Evolutionary conservation across 495 filamentous ascomycete genomes (phyloP).

Genomic region (Durotheca rogersii): DNA sequence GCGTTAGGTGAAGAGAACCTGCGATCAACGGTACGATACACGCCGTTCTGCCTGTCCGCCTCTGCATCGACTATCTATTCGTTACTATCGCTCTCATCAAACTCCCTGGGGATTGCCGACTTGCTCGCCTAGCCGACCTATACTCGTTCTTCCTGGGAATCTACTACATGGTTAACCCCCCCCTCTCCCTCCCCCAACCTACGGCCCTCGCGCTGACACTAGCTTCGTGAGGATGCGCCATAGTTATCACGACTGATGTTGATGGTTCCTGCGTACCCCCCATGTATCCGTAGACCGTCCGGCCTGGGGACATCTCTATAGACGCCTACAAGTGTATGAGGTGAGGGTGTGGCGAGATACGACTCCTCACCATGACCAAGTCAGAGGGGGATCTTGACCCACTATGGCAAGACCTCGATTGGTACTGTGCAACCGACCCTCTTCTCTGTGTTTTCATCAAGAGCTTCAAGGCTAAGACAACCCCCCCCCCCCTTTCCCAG

Average conservation of each 20-base stretch:
- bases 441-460: conserved; percentile 1
- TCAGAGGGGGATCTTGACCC: conserved; percentile 59
- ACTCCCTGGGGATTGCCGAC: conserved; percentile 6
- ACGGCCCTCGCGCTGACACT: conserved; percentile 2
- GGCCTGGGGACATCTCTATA: conserved; percentile 2
- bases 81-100: conserved; percentile 4
- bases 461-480: conserved; percentile 15
- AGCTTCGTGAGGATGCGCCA: conserved; percentile 1
- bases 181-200: neutral
- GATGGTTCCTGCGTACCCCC: conserved; percentile 12
- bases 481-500: conserved; percentile 4
- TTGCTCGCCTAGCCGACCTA: neutral
- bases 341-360: conserved; percentile 27
- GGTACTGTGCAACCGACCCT: conserved; percentile 42
- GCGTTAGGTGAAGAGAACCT: too few species aligned
- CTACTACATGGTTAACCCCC: conserved; percentile 4
- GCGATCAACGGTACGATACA: too few species aligned
- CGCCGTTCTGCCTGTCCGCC: too few species aligned
- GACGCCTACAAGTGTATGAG: conserved; percentile 15
- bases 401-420: conserved; percentile 68
- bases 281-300: conserved; percentile 7
- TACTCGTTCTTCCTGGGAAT: conserved; percentile 6
- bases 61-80: conserved; percentile 6
- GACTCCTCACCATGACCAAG: conserved; percentile 41
- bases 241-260: conserved; percentile 8